These are phyloP conservation scores for Ilex aquifolium DNA, from an alignment of 257 asterid species.

Conservation along the genomic window DNA sequence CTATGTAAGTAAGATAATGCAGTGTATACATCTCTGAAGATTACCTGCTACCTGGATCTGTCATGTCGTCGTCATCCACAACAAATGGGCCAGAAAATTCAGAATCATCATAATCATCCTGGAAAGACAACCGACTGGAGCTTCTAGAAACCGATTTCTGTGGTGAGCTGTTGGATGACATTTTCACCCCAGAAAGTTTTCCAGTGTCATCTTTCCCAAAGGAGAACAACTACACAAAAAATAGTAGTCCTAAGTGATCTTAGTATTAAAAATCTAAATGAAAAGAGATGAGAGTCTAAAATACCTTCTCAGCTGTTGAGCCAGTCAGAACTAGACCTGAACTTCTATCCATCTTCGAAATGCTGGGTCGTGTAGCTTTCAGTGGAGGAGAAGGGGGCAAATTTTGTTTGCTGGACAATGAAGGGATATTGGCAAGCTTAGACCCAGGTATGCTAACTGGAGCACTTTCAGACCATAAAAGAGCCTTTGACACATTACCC, in stretches of 20 bases:
- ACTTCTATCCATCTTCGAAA: slow-evolving; percentile 29
- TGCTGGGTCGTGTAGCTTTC: slow-evolving; percentile 30
- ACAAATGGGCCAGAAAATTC: slow-evolving; percentile 70
- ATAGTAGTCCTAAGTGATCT: neutral
- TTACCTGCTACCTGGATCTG: slow-evolving; percentile 67
- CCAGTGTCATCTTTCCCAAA: slow-evolving; percentile 43
- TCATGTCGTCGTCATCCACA: slow-evolving; percentile 60
- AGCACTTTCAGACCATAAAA: slow-evolving; percentile 71
- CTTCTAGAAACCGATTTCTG: slow-evolving; percentile 61
- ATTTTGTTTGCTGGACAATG: slow-evolving; percentile 35
- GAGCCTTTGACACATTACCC: slow-evolving; percentile 41
- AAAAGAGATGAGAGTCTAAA: slow-evolving; percentile 8
- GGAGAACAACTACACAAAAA: slow-evolving; percentile 31
- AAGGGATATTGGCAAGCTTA: slow-evolving; percentile 40
- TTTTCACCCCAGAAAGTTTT: slow-evolving; percentile 29
- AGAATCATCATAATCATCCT: slow-evolving; percentile 66
- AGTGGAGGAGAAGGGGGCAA: slow-evolving; percentile 52
- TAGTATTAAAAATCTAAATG: neutral
- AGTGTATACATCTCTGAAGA: neutral
- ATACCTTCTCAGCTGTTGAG: slow-evolving; percentile 57
- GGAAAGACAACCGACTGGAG: slow-evolving; percentile 61
- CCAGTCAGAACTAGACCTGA: slow-evolving; percentile 35
- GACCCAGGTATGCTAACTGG: slow-evolving; percentile 64
- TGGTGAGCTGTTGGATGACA: slow-evolving; percentile 45
- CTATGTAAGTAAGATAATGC: no score